A percentile compares a stretch with the other conserved stretches of the same genome.
Evolutionary conservation across 257 asterid genomes (phyloP).

Genomic region (Apocynum venetum): DNA sequence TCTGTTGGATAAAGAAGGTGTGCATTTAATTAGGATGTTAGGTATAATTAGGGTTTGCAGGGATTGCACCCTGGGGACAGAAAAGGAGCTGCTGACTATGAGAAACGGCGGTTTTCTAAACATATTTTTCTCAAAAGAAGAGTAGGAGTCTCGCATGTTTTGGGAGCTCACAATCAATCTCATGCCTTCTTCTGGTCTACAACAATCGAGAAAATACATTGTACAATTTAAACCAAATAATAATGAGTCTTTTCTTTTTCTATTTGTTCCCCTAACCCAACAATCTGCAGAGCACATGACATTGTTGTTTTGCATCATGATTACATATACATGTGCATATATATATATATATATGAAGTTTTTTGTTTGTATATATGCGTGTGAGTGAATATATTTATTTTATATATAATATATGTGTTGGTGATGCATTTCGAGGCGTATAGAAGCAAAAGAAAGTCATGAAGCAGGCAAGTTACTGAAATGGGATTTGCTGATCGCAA

Average conservation of each 20-base stretch:
- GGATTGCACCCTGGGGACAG: slow-evolving; percentile 8
- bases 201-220: slow-evolving; percentile 15
- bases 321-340: background rate
- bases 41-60: slow-evolving; percentile 9
- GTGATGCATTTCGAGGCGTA: slow-evolving; percentile 21
- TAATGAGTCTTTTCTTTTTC: too few species aligned
- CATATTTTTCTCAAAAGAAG: slow-evolving; percentile 15
- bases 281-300: slow-evolving; percentile 1
- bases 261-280: too few species aligned
- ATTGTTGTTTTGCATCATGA: background rate
- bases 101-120: slow-evolving; percentile 17
- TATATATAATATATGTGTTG: too few species aligned
- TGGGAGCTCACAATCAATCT: slow-evolving; percentile 14
- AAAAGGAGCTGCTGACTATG: slow-evolving; percentile 13
- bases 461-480: background rate
- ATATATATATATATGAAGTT: background rate
- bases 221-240: too few species aligned
- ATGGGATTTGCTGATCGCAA: slow-evolving; percentile 14
- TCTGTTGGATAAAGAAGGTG: background rate
- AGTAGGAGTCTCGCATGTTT: slow-evolving; percentile 13
- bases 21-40: too few species aligned
- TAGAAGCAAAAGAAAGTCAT: slow-evolving; percentile 13
- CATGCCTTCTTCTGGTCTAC: slow-evolving; percentile 18
- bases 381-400: background rate
- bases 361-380: too few species aligned